These are phyloP conservation scores for Trichothecium roseum DNA, from an alignment of 2,329 filamentous ascomycete genomes.

Conservation along the genomic window DNA sequence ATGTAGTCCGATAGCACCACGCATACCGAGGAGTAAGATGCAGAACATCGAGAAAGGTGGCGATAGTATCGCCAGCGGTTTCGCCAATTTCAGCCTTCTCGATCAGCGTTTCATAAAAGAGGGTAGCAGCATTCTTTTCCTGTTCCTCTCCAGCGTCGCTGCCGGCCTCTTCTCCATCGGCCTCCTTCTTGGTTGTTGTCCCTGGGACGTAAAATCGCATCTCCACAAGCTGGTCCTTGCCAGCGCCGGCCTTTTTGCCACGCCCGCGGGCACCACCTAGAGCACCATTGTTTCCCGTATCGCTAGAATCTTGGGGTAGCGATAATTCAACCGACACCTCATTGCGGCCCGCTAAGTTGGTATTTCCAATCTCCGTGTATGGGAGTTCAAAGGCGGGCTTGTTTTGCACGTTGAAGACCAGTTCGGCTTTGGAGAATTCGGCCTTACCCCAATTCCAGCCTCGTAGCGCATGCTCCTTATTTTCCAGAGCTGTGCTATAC, in stretches of 20 bases:
- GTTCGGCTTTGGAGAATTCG: conserved; percentile 89
- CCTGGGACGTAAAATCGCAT: conserved; percentile 99
- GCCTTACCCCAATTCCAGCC: conserved; percentile 99
- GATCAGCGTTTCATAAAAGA: conserved; percentile 98
- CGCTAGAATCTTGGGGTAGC: conserved; percentile 59
- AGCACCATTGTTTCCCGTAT: conserved; percentile 62
- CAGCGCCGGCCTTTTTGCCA: conserved; percentile 82
- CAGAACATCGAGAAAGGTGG: conserved; percentile 90
- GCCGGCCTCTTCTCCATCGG: conserved; percentile 58
- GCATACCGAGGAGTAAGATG: conserved; percentile 84
- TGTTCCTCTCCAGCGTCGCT: conserved; percentile 53
- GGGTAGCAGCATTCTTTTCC: conserved; percentile 87
- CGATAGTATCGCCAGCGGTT: conserved; percentile 95
- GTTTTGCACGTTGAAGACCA: conserved; percentile 95
- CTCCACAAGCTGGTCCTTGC: conserved; percentile 87
- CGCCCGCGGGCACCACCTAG: conserved; percentile 64
- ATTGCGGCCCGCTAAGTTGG: conserved; percentile 93
- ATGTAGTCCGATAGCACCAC: not conserved
- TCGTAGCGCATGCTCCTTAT: conserved; percentile 84
- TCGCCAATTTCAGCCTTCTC: conserved; percentile 99
- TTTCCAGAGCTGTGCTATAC: conserved; percentile 90
- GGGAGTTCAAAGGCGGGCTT: conserved; percentile 93
- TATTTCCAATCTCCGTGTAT: conserved; percentile 95
- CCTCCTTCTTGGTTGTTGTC: conserved; percentile 67
- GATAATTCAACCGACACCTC: conserved; percentile 95